phyloP scores from a whole-genome alignment of 2,329 filamentous ascomycete genomes.

The Penicillium digitatum region DNA sequence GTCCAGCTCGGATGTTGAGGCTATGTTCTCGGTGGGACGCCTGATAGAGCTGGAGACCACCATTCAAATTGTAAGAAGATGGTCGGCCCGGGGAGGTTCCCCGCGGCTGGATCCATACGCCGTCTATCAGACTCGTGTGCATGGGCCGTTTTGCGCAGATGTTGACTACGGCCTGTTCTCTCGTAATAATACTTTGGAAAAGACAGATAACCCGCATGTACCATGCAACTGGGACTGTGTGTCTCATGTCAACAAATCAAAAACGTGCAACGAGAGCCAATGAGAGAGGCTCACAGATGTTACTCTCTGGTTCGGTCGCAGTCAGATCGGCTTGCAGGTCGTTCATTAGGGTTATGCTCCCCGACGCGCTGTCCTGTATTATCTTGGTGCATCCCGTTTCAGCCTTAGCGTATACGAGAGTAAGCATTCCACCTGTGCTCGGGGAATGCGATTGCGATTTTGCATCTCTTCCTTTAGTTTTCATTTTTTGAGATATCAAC shows the following conservation, averaged over 20 bases:
- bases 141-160: not conserved
- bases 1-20: not conserved
- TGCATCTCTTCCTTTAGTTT: not conserved
- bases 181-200: not conserved
- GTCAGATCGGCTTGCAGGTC: not conserved
- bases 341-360: conserved; percentile 1
- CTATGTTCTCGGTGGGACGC: not conserved
- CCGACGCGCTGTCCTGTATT: not conserved
- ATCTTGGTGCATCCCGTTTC: not conserved
- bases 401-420: conserved; percentile 1
- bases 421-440: not conserved
- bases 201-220: not conserved
- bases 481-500: not conserved
- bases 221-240: not conserved
- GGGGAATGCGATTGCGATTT: not conserved
- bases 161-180: not conserved
- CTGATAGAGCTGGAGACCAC: no score
- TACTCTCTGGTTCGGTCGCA: not conserved
- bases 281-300: not conserved
- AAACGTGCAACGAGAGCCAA: not conserved
- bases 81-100: not conserved
- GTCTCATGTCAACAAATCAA: not conserved
- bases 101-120: not conserved
- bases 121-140: not conserved
- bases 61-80: not conserved